phyloP scores from a whole-genome alignment of 805 yeast genomes.

The Candida ipomoeae region DNA sequence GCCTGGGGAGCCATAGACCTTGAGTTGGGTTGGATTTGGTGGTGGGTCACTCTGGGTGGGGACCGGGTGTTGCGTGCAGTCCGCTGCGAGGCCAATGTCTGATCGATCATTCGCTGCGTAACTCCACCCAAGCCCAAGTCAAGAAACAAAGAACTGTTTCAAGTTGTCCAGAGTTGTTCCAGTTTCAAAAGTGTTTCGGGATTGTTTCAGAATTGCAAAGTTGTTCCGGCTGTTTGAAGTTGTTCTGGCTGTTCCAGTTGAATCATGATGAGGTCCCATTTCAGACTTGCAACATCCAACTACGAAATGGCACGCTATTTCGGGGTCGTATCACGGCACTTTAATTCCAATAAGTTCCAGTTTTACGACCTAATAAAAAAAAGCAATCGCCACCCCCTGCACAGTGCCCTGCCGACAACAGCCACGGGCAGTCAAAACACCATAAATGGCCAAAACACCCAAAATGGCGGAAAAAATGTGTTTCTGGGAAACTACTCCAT shows the following conservation, averaged over 20 bases:
- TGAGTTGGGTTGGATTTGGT: too few relatives aligned
- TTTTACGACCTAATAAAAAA: constrained; percentile 36
- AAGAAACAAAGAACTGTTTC: too few relatives aligned
- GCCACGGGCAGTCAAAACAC: background rate
- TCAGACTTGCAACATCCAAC: background rate
- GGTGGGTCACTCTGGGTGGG: background rate
- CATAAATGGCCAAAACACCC: background rate
- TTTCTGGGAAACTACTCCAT: constrained; percentile 3
- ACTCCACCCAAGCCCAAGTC: background rate
- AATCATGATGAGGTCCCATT: background rate
- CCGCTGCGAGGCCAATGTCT: background rate
- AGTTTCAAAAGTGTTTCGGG: too few relatives aligned
- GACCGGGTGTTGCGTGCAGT: background rate
- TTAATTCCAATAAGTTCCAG: constrained; percentile 17
- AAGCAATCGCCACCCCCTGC: constrained; percentile 31
- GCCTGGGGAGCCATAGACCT: background rate
- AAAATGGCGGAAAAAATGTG: background rate
- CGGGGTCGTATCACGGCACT: background rate
- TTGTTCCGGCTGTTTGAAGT: background rate
- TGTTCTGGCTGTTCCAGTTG: too few relatives aligned
- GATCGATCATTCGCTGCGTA: background rate
- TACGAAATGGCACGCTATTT: background rate
- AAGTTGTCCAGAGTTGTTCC: too few relatives aligned
- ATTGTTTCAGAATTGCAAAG: too few relatives aligned
- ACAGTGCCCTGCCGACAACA: constrained; percentile 10